A percentile compares a stretch with the other conserved stretches of the same genome.
Evolutionary conservation across 768 basidiomycete species (phyloP).

Genomic region (Amanita pallidorosea): DNA sequence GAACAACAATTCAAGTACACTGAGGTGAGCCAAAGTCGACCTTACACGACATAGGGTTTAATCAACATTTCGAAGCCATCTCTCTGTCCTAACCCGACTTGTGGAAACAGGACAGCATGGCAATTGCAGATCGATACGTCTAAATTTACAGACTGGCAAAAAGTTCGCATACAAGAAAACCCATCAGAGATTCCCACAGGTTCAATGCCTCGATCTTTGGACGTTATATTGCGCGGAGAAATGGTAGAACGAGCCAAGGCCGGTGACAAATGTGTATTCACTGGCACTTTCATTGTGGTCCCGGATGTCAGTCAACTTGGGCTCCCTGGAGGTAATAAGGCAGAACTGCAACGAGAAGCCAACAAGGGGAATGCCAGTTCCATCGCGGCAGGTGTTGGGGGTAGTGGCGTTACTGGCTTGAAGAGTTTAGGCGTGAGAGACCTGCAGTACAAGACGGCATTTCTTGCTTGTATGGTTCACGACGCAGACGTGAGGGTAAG

Average conservation of each 20-base stretch:
- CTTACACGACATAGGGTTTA: background rate
- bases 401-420: constrained; percentile 83
- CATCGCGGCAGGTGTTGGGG: constrained; percentile 54
- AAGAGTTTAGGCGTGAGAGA: constrained; percentile 94
- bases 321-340: constrained; percentile 85
- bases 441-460: constrained; percentile 96
- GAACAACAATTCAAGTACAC: constrained; percentile 99
- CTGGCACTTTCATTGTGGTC: constrained; percentile 95
- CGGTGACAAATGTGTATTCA: constrained; percentile 97
- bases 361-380: constrained; percentile 50
- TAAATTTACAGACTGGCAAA: constrained; percentile 99
- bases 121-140: constrained; percentile 92
- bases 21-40: constrained; percentile 44
- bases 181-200: constrained; percentile 98
- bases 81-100: constrained; percentile 90
- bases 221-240: constrained; percentile 91
- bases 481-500: constrained; percentile 82
- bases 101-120: constrained; percentile 86
- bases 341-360: constrained; percentile 84
- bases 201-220: constrained; percentile 94
- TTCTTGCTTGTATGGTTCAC: constrained; percentile 95
- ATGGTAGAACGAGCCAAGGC: constrained; percentile 99
- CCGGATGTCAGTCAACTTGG: constrained; percentile 97
- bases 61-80: constrained; percentile 49
- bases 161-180: constrained; percentile 97